These are phyloP conservation scores for Allantophomopsis cytisporea DNA, from an alignment of 2,329 filamentous ascomycete species.

Conservation along the genomic window DNA sequence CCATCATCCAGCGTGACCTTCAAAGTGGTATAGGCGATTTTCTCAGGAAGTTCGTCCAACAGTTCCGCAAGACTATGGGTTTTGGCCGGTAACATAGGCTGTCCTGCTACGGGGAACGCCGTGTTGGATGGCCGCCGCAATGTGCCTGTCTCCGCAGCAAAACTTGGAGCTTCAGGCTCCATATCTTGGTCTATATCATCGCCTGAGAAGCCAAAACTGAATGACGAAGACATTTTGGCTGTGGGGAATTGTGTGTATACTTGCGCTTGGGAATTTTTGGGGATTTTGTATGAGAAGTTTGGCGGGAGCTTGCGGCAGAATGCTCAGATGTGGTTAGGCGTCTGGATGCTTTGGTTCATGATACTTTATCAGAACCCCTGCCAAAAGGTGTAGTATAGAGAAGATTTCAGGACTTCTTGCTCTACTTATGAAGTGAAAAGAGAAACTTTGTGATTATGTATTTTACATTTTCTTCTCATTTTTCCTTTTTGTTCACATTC, in stretches of 20 bases:
- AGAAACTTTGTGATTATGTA: no score
- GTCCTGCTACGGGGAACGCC: conserved; percentile 49
- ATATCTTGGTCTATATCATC: conserved; percentile 46
- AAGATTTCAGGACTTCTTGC: no score
- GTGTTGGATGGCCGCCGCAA: conserved; percentile 11
- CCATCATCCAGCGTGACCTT: conserved; percentile 45
- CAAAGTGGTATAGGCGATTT: conserved; percentile 55
- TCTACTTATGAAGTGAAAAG: no score
- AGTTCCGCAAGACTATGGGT: conserved; percentile 35
- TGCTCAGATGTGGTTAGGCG: no score
- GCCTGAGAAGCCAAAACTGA: conserved; percentile 42
- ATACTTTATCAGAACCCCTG: no score
- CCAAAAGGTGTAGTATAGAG: no score
- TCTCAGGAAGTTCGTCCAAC: conserved; percentile 52
- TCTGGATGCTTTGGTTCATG: no score
- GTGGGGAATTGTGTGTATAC: neutral
- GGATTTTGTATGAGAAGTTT: no score
- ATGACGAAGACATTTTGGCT: conserved; percentile 12
- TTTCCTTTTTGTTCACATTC: no score
- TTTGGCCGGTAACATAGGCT: conserved; percentile 41
- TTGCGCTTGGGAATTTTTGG: no score
- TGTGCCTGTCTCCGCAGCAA: conserved; percentile 19
- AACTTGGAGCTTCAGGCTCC: conserved; percentile 3
- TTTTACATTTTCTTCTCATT: no score
- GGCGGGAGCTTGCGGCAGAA: no score